Evolutionary conservation across 257 asterid genomes (phyloP).

Genomic region (Nicotiana knightiana): DNA sequence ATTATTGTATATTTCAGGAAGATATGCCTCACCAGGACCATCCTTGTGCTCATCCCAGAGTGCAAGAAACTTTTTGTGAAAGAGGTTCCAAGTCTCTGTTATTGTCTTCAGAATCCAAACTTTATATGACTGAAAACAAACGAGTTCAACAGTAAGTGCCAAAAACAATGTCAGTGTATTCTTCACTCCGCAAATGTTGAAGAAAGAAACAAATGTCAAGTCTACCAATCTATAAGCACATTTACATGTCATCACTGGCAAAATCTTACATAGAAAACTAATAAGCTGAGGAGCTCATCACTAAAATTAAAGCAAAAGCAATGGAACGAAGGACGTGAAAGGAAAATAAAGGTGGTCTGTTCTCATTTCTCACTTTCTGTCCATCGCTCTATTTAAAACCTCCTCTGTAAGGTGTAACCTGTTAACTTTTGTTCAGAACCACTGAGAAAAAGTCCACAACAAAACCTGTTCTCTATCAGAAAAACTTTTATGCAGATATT

Average conservation of each 20-base stretch:
- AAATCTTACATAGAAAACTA: background rate
- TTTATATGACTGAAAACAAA: slow-evolving; percentile 51
- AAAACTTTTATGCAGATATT: background rate
- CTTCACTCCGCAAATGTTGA: background rate
- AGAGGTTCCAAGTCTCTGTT: slow-evolving; percentile 86
- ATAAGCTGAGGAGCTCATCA: slow-evolving; percentile 19
- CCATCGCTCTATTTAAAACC: background rate
- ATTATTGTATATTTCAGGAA: slow-evolving; percentile 67
- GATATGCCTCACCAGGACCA: slow-evolving; percentile 96
- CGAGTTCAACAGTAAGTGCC: background rate
- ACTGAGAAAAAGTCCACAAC: background rate
- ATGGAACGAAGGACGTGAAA: background rate
- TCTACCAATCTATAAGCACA: background rate
- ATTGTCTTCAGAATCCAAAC: slow-evolving; percentile 79
- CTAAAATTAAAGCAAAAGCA: slow-evolving; percentile 6
- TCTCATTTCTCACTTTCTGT: background rate
- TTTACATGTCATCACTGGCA: background rate
- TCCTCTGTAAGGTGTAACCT: background rate
- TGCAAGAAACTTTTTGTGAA: slow-evolving; percentile 61
- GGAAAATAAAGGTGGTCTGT: background rate
- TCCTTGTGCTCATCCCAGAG: slow-evolving; percentile 89
- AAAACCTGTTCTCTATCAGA: background rate
- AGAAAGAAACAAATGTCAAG: background rate
- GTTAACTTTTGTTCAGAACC: background rate
- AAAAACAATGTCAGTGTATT: background rate